phyloP scores from a whole-genome alignment of 768 basidiomycete genomes.

The Boletellus ananas region DNA sequence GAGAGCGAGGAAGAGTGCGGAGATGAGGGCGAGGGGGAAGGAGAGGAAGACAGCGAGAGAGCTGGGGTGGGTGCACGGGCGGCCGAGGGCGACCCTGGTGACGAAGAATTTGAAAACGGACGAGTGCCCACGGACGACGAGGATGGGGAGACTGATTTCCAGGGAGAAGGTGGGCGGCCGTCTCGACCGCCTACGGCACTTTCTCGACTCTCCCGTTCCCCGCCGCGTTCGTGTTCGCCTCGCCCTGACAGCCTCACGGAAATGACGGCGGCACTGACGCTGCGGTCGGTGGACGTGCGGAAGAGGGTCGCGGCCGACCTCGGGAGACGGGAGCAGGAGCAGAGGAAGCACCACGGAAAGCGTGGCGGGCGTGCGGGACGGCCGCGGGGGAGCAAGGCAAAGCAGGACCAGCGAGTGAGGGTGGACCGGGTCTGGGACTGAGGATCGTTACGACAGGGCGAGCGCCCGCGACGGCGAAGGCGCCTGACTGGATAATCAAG shows the following conservation, averaged over 20 bases:
- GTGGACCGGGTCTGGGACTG: constrained; percentile 62
- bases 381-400: constrained; percentile 80
- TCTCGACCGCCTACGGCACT: constrained; percentile 30
- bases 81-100: constrained; percentile 8
- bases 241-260: constrained; percentile 43
- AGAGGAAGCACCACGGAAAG: constrained; percentile 78
- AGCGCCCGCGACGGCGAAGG: background rate
- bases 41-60: constrained; percentile 30
- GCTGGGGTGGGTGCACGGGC: constrained; percentile 18
- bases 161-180: constrained; percentile 11
- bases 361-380: constrained; percentile 61
- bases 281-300: constrained; percentile 42
- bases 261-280: constrained; percentile 39
- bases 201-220: constrained; percentile 50
- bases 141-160: background rate
- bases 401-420: constrained; percentile 67
- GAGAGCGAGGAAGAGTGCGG: constrained; percentile 29
- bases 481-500: no score
- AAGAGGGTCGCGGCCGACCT: constrained; percentile 62
- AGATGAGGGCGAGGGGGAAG: constrained; percentile 36
- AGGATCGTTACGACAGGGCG: constrained; percentile 16
- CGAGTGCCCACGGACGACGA: background rate
- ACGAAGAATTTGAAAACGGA: constrained; percentile 14
- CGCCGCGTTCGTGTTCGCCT: constrained; percentile 46
- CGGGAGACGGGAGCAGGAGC: constrained; percentile 56